phyloP scores from a whole-genome alignment of 805 yeast genomes.

The Lipomyces kockii region DNA sequence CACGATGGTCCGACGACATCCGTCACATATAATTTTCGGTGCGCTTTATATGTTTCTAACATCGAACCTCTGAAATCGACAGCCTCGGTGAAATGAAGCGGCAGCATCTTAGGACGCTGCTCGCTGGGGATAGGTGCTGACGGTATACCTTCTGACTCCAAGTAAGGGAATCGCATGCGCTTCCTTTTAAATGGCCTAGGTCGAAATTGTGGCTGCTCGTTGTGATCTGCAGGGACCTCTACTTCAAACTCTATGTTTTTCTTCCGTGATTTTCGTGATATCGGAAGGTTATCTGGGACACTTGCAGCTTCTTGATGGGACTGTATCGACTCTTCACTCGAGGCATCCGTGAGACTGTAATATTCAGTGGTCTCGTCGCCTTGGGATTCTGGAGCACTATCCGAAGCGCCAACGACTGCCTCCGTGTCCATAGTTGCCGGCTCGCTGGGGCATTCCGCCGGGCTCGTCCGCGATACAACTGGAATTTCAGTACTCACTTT shows the following conservation, averaged over 20 bases:
- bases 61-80: conserved; percentile 13
- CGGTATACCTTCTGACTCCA: conserved; percentile 12
- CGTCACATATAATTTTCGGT: conserved; percentile 24
- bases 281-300: not conserved
- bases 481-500: not conserved
- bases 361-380: not conserved
- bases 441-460: not conserved
- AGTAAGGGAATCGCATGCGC: conserved; percentile 2
- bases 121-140: conserved; percentile 3
- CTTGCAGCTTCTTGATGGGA: no score
- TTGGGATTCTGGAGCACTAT: not conserved
- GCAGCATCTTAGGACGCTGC: conserved; percentile 19
- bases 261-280: not conserved
- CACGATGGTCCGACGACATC: conserved; percentile 32
- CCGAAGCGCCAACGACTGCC: not conserved
- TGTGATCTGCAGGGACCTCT: not conserved
- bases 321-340: not conserved
- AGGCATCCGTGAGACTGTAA: not conserved
- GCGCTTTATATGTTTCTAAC: conserved; percentile 22
- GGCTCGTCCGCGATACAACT: not conserved
- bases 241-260: not conserved
- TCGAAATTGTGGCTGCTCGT: not conserved
- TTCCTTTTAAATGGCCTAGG: not conserved
- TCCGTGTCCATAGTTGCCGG: not conserved
- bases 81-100: conserved; percentile 28